Conservation (phyloP, 23 red algal species). For the Chondrus crispus region DNA sequence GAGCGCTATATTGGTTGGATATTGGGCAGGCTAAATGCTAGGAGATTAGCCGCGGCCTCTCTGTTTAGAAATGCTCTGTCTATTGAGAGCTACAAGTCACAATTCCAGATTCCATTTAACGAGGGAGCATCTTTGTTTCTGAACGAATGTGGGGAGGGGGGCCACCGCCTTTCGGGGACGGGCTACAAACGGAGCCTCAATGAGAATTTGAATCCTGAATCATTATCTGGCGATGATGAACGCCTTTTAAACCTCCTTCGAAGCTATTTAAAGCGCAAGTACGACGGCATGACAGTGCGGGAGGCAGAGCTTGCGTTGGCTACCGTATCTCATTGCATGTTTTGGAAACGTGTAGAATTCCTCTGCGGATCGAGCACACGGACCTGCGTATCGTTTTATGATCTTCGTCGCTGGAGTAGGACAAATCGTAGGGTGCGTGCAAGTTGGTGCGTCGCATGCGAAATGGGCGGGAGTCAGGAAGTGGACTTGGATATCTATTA, state of each 20-base stretch:
- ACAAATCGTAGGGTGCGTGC: not conserved
- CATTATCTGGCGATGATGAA: not conserved
- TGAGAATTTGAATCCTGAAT: not conserved
- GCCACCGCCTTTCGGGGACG: not conserved
- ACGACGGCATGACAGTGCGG: not conserved
- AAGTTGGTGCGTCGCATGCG: not conserved
- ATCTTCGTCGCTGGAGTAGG: not conserved
- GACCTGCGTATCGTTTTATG: not conserved
- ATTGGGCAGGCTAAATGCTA: not conserved
- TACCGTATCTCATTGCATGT: not conserved
- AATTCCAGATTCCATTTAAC: not conserved
- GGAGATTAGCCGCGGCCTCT: not conserved
- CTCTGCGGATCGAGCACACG: not conserved
- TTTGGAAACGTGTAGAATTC: not conserved
- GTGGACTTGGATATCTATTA: not conserved
- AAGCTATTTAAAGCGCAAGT: not conserved
- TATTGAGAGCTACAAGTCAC: not conserved
- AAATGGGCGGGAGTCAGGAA: not conserved
- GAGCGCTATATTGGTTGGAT: slow-evolving; percentile 7
- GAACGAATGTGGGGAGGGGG: not conserved
- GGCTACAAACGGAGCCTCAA: not conserved
- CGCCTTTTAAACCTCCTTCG: not conserved
- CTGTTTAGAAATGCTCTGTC: not conserved
- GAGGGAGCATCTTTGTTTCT: not conserved
- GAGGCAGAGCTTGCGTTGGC: not conserved